Evolutionary conservation across 352 stramenopile genomes (phyloP), one percentile per base, ranked within the genome.

Genomic region (Elongisporangium prolatum): DNA sequence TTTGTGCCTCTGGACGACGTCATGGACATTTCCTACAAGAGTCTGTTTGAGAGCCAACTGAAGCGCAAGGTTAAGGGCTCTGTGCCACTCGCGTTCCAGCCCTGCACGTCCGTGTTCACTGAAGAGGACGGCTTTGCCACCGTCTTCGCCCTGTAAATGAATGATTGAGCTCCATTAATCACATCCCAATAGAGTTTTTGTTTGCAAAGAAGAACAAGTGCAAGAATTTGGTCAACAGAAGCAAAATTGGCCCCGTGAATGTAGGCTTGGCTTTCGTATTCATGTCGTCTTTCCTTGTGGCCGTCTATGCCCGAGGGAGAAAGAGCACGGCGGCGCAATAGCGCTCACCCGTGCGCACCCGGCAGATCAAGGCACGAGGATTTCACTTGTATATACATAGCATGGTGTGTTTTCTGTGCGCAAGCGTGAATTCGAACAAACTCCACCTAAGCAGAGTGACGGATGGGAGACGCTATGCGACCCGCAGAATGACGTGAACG

Each of bases 401-500:
- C 28, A 14, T 40, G 28, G 28, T 40, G 28, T 40, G 28, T 40
- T 8, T 40, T 40, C 14, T 40, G 28, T 40, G 28, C 1, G 28
- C 28, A 9, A 40, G 28, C 28, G 28, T 40, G 28, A 40, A 40
- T 40, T 40, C 28, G 28, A 40, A 40, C 28, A 40, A 9, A 40
- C 28, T 40, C 21, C 11, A 10, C 8, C 48, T 4, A 8, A 13
- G 48, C 21, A 52, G 18, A 52, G 48, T 25, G 48, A 17, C 1
- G 21, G 28, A 40, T 40, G 9, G 28, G 28, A 40, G 28, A 40
- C 28, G 1, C 73, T 80, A 92, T 78, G 77, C 83, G 64, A 90
- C 65, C 56, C 97, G 84, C 56, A 98, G 91, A 56, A 99, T 98
- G 53, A 99, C 87, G 81, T 99, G 97, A 60, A 98, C 86, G 51